Base-by-base conservation (phyloP, 2,329 filamentous ascomycete genomes). In the Microsporum canis region DNA sequence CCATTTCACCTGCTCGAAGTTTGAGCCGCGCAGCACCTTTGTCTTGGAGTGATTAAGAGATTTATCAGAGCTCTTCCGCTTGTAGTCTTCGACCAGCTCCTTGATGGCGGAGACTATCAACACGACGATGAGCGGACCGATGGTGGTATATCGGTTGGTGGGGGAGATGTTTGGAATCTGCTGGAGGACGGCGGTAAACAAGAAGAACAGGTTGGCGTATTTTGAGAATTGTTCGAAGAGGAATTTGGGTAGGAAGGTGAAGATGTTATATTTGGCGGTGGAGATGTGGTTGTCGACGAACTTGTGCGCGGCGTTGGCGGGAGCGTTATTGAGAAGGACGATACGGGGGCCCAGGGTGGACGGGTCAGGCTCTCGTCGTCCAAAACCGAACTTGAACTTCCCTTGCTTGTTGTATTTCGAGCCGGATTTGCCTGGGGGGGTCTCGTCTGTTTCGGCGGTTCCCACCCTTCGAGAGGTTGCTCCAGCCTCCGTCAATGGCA, bases 201-300 rank as follows among this genome's bases (percentile, higher is more conserved):
- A 83, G 88, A 99, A 99, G 80, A 99, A 99, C 71, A 99, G 77
- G 76, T 99, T 99, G 79, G 94, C 94, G 75, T 96, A 96, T 79
- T 96, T 99, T 64, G 91, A 96, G 77, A 99, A 99, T 73, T 99
- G 94, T 75, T 99, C 94, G 73, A 92, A 91, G 61, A 99, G 80
- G 76, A 99, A 99, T 75, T 99, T 99, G 58, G 94, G 94, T 17
- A 97, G 72, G 74, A 99, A 99, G 23, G 91, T 96, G 60, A 89
- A 81, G 70, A 90, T 69, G 73, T 97, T 99, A 83, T 99, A 99
- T 76, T 99, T 99, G 65, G 94, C 88, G 4, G 94, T 99, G 47
- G 92, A 97, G 65, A 99, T 88, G 74, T 97, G 91, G 72, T 99
- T 99, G 81, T 95, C 89, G 71, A 91, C 83, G 74, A 94, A 97